Percentiles rank a stretch among this genome's conserved stretches.
These are phyloP conservation scores for Smallanthus sonchifolius DNA, from an alignment of 129 eudicot species.

Conservation along the genomic window DNA sequence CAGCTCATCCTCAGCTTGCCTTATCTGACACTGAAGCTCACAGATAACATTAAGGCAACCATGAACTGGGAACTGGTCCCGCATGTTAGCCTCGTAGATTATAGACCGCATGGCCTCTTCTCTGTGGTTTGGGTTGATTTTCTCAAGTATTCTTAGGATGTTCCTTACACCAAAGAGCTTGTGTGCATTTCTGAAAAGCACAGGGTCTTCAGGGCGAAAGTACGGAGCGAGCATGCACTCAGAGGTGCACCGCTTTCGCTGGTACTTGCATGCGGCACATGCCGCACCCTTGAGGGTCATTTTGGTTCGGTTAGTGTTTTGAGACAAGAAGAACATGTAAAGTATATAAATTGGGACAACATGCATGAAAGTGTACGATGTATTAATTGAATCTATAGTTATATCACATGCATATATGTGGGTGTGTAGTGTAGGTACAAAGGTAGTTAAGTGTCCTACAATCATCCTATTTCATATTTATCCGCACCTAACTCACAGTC, in stretches of 20 bases:
- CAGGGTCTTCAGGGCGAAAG: slow-evolving; percentile 77
- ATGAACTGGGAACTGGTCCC: slow-evolving; percentile 57
- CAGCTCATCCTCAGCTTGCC: slow-evolving; percentile 44
- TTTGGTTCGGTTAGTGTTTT: slow-evolving; percentile 13
- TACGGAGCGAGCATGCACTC: slow-evolving; percentile 70
- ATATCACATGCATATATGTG: slow-evolving; percentile 1
- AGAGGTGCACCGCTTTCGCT: slow-evolving; percentile 68
- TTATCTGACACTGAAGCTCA: slow-evolving; percentile 40
- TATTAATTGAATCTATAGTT: slow-evolving; percentile 9
- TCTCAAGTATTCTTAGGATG: slow-evolving; percentile 54
- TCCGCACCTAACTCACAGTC: slow-evolving; percentile 23
- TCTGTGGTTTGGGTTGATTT: slow-evolving; percentile 42
- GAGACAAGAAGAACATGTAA: not conserved
- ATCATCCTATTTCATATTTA: slow-evolving; percentile 27
- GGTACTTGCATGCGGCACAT: slow-evolving; percentile 90
- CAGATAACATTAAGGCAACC: slow-evolving; percentile 55
- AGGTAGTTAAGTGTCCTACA: slow-evolving; percentile 13
- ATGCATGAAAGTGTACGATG: slow-evolving; percentile 17
- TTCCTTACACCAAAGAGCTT: slow-evolving; percentile 70
- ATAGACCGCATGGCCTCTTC: slow-evolving; percentile 67
- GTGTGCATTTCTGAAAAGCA: slow-evolving; percentile 61
- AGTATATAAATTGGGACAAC: slow-evolving; percentile 9
- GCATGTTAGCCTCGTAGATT: slow-evolving; percentile 60
- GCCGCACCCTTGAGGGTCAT: slow-evolving; percentile 84
- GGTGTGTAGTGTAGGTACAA: slow-evolving; percentile 20